These are phyloP conservation scores for Phytopythium sindhum DNA, from an alignment of 352 stramenopile genomes.

Conservation along the genomic window DNA sequence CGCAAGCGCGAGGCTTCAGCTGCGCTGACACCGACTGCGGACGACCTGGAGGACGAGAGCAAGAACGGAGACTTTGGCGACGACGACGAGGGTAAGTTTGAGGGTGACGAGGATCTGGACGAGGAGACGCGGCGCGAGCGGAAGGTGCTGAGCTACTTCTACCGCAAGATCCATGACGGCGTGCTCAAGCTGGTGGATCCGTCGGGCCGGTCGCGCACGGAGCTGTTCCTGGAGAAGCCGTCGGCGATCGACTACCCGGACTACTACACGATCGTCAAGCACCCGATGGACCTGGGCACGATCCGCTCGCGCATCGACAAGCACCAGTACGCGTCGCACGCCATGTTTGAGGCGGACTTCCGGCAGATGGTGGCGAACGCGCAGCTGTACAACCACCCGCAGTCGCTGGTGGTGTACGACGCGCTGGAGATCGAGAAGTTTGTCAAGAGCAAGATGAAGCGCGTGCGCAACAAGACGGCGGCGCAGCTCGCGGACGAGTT, in stretches of 20 bases:
- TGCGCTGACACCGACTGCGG: not conserved
- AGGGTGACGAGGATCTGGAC: slow-evolving; percentile 36
- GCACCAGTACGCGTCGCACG: slow-evolving; percentile 61
- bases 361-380: slow-evolving; percentile 86
- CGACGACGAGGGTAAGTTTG: slow-evolving; percentile 20
- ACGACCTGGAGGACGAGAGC: slow-evolving; percentile 12
- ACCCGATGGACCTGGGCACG: slow-evolving; percentile 85
- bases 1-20: slow-evolving; percentile 21
- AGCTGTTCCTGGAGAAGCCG: slow-evolving; percentile 79
- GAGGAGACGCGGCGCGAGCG: slow-evolving; percentile 45
- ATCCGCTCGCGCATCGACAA: slow-evolving; percentile 80
- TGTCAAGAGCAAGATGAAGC: slow-evolving; percentile 76
- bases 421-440: slow-evolving; percentile 85
- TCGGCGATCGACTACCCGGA: slow-evolving; percentile 82
- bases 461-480: slow-evolving; percentile 52
- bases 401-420: slow-evolving; percentile 82
- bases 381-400: slow-evolving; percentile 82
- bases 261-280: slow-evolving; percentile 87
- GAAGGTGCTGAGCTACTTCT: slow-evolving; percentile 78
- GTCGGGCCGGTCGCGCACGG: slow-evolving; percentile 58
- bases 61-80: slow-evolving; percentile 14
- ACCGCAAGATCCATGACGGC: slow-evolving; percentile 83
- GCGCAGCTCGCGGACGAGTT: slow-evolving; percentile 62
- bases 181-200: slow-evolving; percentile 75
- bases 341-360: slow-evolving; percentile 76